phyloP scores from a whole-genome alignment of 495 filamentous ascomycete species.

The Aspergillus funiculosus region DNA sequence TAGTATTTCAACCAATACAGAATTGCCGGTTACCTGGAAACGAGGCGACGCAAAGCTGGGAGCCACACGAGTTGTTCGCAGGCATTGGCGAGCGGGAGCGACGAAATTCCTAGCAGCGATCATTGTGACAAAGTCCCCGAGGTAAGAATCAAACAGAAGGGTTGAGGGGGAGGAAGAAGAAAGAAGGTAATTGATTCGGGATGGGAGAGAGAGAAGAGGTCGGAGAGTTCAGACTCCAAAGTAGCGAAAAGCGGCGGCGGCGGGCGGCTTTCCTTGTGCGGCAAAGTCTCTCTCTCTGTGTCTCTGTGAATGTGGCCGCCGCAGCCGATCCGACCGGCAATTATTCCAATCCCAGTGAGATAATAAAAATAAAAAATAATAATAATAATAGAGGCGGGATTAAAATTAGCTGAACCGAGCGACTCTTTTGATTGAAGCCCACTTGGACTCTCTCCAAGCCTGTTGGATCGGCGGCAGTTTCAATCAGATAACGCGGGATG shows the following conservation, averaged over 20 bases:
- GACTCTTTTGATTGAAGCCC: too few species aligned
- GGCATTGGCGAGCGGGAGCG: constrained; percentile 50
- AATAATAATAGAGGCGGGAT: too few species aligned
- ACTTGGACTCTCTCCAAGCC: constrained; percentile 17
- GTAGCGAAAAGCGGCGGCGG: constrained; percentile 17
- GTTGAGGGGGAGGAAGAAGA: constrained; percentile 25
- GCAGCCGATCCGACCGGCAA: constrained; percentile 38
- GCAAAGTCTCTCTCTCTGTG: too few species aligned
- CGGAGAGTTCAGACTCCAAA: too few species aligned
- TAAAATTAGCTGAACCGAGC: too few species aligned
- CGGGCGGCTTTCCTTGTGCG: constrained; percentile 21
- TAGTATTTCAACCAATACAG: background rate
- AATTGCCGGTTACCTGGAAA: constrained; percentile 43
- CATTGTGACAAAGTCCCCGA: constrained; percentile 45
- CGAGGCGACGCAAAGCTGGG: constrained; percentile 44
- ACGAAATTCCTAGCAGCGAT: constrained; percentile 54
- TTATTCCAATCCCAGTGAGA: too few species aligned
- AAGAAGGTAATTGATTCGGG: constrained; percentile 12
- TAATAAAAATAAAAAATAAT: background rate
- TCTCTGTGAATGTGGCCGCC: too few species aligned
- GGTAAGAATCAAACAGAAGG: constrained; percentile 22
- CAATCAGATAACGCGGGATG: constrained; percentile 15
- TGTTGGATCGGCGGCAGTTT: too few species aligned
- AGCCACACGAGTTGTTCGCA: constrained; percentile 45
- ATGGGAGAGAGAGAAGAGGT: constrained; percentile 18